Base-by-base conservation (phyloP, 2,329 filamentous ascomycete genomes). In the Colletotrichum spinosum region DNA sequence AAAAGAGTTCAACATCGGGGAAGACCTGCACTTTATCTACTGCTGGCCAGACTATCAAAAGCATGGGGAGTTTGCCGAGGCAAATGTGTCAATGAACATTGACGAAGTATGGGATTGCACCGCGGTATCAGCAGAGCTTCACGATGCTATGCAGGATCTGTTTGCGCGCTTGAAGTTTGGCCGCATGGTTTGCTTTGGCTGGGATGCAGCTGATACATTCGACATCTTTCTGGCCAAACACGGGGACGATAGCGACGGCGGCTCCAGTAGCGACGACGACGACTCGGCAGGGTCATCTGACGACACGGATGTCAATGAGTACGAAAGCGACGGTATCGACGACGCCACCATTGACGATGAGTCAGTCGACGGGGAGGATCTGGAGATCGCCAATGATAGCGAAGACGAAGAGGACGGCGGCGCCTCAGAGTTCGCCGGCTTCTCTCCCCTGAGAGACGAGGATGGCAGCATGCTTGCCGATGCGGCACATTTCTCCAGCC, bases 311-410 rank as follows among this genome's bases (percentile, higher is more conserved):
- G 61, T 65, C 0, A 70, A 72, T 0, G 72, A 76, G 49, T 80
- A 81, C 13, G 79, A 81, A 44, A 78, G 78, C 48, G 77, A 79
- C 0, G 77, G 77, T 0, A 79, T 81, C 7, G 78, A 80, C 42
- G 78, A 80, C 51, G 70, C 59, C 1, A 72, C 72, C 8, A 72
- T 25, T 25, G 25, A 25, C 25, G 25, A 5, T 4, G 13, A 17
- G 15, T 17, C 44, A 15, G n/a, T 78, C 11, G 61, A 71, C 1
- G 72, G 77, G 13, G 60, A 68, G 3, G 62, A 58, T 6, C 37
- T 48, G 1, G 46, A 59, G 64, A 67, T 1, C 54, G 49, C 2
- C 38, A 46, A n/a, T 25, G 66, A 71, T 1, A 67, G 69, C 12
- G 68, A 61, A 3, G 74, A 73, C 2, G 73, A 74, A 4, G 74